These are phyloP conservation scores for Chloromonas sp. DNA, from an alignment of 163 green algal genomes.

Conservation along the genomic window DNA sequence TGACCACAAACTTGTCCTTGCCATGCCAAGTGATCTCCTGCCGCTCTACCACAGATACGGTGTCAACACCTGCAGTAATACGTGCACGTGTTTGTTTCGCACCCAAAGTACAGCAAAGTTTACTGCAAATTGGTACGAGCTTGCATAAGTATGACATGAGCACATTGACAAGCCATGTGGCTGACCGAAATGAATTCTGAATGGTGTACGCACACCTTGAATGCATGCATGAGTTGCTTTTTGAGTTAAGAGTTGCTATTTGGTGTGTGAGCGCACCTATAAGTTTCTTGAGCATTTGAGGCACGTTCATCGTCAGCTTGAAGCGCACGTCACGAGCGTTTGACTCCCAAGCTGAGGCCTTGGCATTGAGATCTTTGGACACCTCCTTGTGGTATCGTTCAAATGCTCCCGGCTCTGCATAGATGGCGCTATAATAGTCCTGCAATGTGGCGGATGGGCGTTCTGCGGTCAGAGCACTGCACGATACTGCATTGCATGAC, in stretches of 20 bases:
- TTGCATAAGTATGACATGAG: no score
- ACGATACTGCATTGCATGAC: no score
- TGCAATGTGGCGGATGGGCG: background rate
- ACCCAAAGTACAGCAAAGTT: no score
- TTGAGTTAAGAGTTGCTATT: background rate
- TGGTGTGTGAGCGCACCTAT: background rate
- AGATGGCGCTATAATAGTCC: conserved; percentile 5
- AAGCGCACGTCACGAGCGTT: background rate
- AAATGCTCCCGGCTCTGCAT: background rate
- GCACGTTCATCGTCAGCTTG: conserved; percentile 1
- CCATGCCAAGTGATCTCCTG: background rate
- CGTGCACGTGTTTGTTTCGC: background rate
- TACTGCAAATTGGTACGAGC: no score
- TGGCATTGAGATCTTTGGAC: background rate
- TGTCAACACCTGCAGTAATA: background rate
- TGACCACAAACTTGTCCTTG: conserved; percentile 5
- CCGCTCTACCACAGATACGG: conserved; percentile 1
- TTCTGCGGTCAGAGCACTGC: no score
- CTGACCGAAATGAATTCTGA: no score
- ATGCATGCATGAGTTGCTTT: background rate
- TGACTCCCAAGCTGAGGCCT: background rate
- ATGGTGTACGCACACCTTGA: no score
- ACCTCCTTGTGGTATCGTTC: background rate
- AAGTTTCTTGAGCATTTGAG: conserved; percentile 4
- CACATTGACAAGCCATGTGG: no score